A percentile compares a stretch with the other conserved stretches of the same genome.
These are phyloP conservation scores for Udeniomyces megalosporus DNA, from an alignment of 768 basidiomycete species.

Conservation along the genomic window DNA sequence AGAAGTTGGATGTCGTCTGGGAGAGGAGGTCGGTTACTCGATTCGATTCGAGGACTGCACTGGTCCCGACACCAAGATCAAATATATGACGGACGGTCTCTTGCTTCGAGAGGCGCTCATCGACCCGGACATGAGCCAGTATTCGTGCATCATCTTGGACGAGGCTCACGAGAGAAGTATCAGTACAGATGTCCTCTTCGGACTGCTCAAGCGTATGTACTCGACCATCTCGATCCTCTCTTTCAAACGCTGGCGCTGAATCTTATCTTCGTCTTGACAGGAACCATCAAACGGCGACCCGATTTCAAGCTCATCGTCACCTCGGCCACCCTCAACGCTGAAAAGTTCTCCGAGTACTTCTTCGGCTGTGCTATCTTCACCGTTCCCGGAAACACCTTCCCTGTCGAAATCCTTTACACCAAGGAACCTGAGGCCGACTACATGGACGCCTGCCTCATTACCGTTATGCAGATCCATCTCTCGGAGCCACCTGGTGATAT, in stretches of 20 bases:
- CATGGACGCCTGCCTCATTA: conserved; percentile 92
- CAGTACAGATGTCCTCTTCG: conserved; percentile 94
- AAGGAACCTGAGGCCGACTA: conserved; percentile 97
- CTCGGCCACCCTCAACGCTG: conserved; percentile 95
- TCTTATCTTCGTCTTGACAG: conserved; percentile 32
- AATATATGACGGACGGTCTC: conserved; percentile 99
- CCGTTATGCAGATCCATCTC: conserved; percentile 97
- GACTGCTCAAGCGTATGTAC: conserved; percentile 62
- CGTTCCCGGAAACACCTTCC: conserved; percentile 98
- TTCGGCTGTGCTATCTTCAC: conserved; percentile 98
- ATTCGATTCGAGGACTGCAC: conserved; percentile 99
- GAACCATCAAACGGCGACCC: conserved; percentile 82
- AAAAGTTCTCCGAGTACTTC: conserved; percentile 99
- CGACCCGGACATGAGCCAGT: conserved; percentile 80
- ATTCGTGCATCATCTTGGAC: conserved; percentile 94
- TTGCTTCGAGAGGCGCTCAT: conserved; percentile 90
- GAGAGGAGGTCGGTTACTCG: conserved; percentile 94
- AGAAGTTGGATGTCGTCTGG: conserved; percentile 92
- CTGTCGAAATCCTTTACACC: conserved; percentile 94
- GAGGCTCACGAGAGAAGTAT: conserved; percentile 98
- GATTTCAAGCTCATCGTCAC: conserved; percentile 97
- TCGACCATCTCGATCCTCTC: conserved; percentile 22
- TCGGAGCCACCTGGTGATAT: conserved; percentile 95
- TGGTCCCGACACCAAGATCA: conserved; percentile 94
- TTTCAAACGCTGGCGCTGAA: conserved; percentile 27